Evolutionary conservation across 2,329 filamentous ascomycete genomes (phyloP).

Genomic region (Sporothrix phasma): DNA sequence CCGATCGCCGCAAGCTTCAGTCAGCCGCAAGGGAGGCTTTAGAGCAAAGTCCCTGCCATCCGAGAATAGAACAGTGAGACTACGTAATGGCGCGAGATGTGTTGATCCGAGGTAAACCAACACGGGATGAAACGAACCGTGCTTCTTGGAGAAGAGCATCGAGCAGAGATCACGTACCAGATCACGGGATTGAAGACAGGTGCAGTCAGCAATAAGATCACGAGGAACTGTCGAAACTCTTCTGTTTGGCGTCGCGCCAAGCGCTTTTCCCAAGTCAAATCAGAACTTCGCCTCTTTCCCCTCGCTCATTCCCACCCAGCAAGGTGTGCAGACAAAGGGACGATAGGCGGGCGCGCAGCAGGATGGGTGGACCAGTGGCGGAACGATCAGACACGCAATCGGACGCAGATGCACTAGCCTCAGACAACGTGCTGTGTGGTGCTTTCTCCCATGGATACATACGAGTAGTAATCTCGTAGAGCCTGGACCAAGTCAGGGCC

Average conservation of each 20-base stretch:
- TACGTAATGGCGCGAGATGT: background rate
- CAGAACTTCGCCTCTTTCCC: background rate
- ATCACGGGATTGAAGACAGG: background rate
- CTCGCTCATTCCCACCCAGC: background rate
- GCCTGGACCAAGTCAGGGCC: no score
- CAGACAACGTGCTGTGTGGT: no score
- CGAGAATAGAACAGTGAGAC: background rate
- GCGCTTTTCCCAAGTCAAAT: background rate
- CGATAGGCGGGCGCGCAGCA: background rate
- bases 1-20: background rate
- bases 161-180: background rate
- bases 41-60: background rate
- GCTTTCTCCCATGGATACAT: no score
- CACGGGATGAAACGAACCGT: constrained; percentile 17
- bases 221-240: background rate
- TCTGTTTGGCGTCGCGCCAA: background rate
- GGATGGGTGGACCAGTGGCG: constrained; percentile 1
- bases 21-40: constrained; percentile 1
- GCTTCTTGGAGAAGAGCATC: background rate
- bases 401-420: no score
- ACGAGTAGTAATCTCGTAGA: no score
- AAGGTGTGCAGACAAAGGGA: background rate
- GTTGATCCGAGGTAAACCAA: constrained; percentile 7
- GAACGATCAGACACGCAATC: no score
- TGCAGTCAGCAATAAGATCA: background rate